Base-by-base conservation (phyloP, 106 monocot species). In the Allium fistulosum region DNA sequence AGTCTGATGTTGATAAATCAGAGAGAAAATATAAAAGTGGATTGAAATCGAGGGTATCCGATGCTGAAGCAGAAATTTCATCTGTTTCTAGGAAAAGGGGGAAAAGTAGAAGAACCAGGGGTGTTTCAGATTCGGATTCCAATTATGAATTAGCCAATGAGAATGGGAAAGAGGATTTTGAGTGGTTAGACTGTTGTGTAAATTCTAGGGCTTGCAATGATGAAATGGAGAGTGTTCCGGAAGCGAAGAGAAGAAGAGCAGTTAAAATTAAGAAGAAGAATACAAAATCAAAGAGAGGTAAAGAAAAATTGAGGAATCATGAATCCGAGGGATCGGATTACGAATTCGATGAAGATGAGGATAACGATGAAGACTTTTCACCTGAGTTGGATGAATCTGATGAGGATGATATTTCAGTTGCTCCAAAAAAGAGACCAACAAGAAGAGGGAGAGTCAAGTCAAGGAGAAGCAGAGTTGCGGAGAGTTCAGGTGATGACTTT, bases 281-380 rank as follows among this genome's bases (percentile, higher is more conserved):
- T 37, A 37, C 37, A 5, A 37, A 37, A 37, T 37, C 37, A 16
- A 74, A 57, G 53, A 64, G 47, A 18, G 64, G 55, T 11, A 73
- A 18, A 9, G 49, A 14, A 27, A 59, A 59, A 51, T 15, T 57
- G 48, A 58, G 59, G 46, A 49, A 49, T 58, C 58, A 58, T 46
- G 49, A 72, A 50, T 49, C 72, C 67, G 61, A 57, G 70, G 76
- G n/a, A 53, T 80, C 76, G 37, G 80, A 84, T 67, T 73, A 50
- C 51, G 83, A 81, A 48, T 51, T 59, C 49, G 83, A 77, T 52
- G 85, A 77, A 6, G 77, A 65, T 13, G 82, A 89, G 10, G 77
- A 73, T 8, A 86, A 83, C 45, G 90, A 90, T 22, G 85, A 75
- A 63, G 85, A 90, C 62, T 90, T 85, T 69, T 72, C 75, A 7